Percentiles rank a stretch among this genome's conserved stretches.
phyloP scores from a whole-genome alignment of 805 yeast species.

The Candida bentonensis region DNA sequence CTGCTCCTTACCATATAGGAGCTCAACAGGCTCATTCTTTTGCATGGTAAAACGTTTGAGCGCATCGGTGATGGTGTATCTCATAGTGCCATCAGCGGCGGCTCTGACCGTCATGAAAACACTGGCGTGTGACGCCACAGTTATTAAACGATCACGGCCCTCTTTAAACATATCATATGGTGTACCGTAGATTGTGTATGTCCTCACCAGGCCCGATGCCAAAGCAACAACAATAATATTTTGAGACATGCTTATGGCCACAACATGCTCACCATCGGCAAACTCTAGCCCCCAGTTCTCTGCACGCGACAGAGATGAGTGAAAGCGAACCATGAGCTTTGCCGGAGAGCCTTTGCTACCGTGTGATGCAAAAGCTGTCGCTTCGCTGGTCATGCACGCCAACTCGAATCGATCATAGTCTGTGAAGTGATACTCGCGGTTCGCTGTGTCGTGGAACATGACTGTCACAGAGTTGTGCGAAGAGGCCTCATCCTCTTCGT shows the following conservation, averaged over 20 bases:
- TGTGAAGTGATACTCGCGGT: conserved; percentile 73
- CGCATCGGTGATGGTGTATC: conserved; percentile 31
- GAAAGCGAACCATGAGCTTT: conserved; percentile 50
- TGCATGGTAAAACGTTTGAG: conserved; percentile 22
- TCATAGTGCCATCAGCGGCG: conserved; percentile 22
- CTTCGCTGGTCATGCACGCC: conserved; percentile 57
- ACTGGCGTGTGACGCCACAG: conserved; percentile 49
- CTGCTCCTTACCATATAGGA: conserved; percentile 6
- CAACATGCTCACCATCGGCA: conserved; percentile 14
- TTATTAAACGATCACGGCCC: conserved; percentile 57
- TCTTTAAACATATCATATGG: conserved; percentile 45
- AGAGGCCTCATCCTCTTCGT: conserved; percentile 25
- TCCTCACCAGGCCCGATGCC: conserved; percentile 58
- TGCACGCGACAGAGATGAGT: conserved; percentile 31
- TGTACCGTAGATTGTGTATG: conserved; percentile 59
- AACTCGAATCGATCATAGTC: conserved; percentile 61
- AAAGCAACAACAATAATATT: conserved; percentile 56
- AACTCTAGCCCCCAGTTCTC: conserved; percentile 51
- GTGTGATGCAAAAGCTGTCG: conserved; percentile 42
- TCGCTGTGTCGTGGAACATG: conserved; percentile 67
- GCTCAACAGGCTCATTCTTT: background rate
- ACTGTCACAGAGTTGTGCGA: conserved; percentile 72
- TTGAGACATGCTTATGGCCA: conserved; percentile 54
- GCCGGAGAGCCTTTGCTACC: conserved; percentile 22
- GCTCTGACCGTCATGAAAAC: conserved; percentile 40